Conservation (phyloP, 306 rosid genomes). For the Luffa acutangula region DNA sequence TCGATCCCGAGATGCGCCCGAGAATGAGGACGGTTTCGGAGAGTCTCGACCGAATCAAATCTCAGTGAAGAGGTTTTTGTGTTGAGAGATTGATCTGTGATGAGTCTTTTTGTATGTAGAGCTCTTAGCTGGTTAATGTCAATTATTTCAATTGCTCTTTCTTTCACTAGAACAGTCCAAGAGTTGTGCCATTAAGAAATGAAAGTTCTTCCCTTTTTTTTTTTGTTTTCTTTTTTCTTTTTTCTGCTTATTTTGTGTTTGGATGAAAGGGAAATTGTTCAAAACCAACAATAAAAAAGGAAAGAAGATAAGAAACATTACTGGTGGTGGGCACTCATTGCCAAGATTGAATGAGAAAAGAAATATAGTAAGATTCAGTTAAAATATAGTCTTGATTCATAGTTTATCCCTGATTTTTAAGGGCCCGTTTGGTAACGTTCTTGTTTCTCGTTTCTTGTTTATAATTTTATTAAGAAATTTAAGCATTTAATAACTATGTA, state of each 20-base stretch:
- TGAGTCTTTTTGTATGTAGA: neutral
- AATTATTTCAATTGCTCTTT: constrained; percentile 6
- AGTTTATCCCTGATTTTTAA: too few relatives aligned
- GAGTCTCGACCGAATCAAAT: constrained; percentile 51
- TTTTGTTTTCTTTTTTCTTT: too few relatives aligned
- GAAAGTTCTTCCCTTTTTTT: neutral
- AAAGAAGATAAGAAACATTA: neutral
- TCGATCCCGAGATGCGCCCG: constrained; percentile 64
- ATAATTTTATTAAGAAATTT: too few relatives aligned
- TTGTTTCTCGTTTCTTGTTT: too few relatives aligned
- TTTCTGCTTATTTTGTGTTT: neutral
- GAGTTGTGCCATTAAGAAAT: neutral
- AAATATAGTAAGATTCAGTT: too few relatives aligned
- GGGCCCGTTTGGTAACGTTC: too few relatives aligned
- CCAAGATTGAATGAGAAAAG: too few relatives aligned
- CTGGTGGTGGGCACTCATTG: too few relatives aligned
- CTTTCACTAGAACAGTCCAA: neutral
- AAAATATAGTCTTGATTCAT: too few relatives aligned
- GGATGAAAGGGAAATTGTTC: neutral
- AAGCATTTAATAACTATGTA: too few relatives aligned
- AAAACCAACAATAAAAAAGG: neutral
- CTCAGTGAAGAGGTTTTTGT: neutral
- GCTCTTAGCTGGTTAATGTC: neutral
- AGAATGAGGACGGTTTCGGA: constrained; percentile 57
- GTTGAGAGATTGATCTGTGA: neutral